Base-by-base conservation (phyloP, 148 eudicot genomes). In the Dianthus caryophyllus region DNA sequence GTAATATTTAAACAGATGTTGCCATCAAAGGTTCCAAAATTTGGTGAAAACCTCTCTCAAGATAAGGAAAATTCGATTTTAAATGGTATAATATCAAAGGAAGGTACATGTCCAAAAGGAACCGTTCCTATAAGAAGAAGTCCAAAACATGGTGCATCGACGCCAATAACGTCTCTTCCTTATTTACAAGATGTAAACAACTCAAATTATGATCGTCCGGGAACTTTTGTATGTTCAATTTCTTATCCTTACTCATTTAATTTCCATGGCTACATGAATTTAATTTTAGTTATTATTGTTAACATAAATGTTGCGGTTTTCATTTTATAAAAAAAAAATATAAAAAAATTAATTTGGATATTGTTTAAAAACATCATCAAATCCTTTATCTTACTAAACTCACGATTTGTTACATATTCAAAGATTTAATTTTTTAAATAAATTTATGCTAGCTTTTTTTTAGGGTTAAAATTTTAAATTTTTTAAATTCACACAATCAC, bases 51-150 rank as follows among this genome's bases (percentile, higher is more conserved):
- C 20, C 0, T 61, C 15, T 20, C 14, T 8, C 65, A 41, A 61
- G 38, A 61, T 9, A 31, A 13, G 50, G 5, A 41, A 15, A 51
- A 62, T 2, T 20, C 14, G 7, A 1, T 22, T 13, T 22, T 62
- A 22, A 25, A 43, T 10, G 22, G 16, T 17, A 22, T 62, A 12
- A 41, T 49, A 62, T 13, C 24, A 17, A 62, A 62, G 2, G 66
- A 22, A 11, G 66, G 66, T 21, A 51, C 50, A 62, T 62, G 66
- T 43, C 50, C 66, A 21, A 25, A 22, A 41, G 66, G 66, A 62
- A 62, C 18, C 0, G 50, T 62, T 41, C 66, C 66, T 12, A 41
- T 62, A 20, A 62, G 66, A 62, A 39, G 66, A 62, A 62, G 21
- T 49, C 9, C 25, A 33, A 36, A 41, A 18, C n/a, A 12, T 24